Percentiles rank a stretch among this genome's conserved stretches.
Evolutionary conservation across 2,329 filamentous ascomycete genomes (phyloP).

Genomic region (Penicillium sp.): DNA sequence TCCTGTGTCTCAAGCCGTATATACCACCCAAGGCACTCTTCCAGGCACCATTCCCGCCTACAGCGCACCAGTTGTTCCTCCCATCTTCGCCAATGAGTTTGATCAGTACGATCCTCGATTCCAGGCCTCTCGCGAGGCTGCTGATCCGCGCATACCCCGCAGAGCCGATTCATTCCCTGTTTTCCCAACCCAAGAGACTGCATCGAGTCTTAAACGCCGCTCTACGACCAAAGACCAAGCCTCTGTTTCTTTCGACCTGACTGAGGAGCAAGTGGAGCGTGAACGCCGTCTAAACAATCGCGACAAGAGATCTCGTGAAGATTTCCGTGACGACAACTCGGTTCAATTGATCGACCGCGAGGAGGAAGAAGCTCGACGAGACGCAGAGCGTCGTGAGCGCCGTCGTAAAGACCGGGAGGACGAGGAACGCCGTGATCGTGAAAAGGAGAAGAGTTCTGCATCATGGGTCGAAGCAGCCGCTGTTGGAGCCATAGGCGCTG

Average conservation of each 20-base stretch:
- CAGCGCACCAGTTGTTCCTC: constrained; percentile 44
- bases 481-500: constrained; percentile 56
- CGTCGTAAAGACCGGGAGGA: constrained; percentile 26
- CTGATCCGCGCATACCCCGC: constrained; percentile 28
- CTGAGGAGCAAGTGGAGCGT: constrained; percentile 59
- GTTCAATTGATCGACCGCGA: constrained; percentile 29
- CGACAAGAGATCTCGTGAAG: constrained; percentile 3
- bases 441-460: constrained; percentile 34
- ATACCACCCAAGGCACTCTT: constrained; percentile 51
- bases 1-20: constrained; percentile 72
- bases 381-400: constrained; percentile 22
- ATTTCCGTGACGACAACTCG: background rate
- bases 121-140: constrained; percentile 13
- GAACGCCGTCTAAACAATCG: constrained; percentile 43
- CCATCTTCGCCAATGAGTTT: constrained; percentile 41
- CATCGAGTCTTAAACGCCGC: constrained; percentile 36
- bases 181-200: constrained; percentile 35
- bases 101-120: constrained; percentile 22
- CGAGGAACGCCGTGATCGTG: constrained; percentile 17
- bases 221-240: constrained; percentile 43
- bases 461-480: constrained; percentile 47
- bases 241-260: constrained; percentile 62
- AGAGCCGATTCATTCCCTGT: constrained; percentile 55
- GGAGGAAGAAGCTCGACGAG: constrained; percentile 24
- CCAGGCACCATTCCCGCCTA: constrained; percentile 44